Evolutionary conservation across 1,139 yeast species (phyloP), one percentile per base, ranked within the genome.

Genomic region (Sugiyamaella xylanicola): DNA sequence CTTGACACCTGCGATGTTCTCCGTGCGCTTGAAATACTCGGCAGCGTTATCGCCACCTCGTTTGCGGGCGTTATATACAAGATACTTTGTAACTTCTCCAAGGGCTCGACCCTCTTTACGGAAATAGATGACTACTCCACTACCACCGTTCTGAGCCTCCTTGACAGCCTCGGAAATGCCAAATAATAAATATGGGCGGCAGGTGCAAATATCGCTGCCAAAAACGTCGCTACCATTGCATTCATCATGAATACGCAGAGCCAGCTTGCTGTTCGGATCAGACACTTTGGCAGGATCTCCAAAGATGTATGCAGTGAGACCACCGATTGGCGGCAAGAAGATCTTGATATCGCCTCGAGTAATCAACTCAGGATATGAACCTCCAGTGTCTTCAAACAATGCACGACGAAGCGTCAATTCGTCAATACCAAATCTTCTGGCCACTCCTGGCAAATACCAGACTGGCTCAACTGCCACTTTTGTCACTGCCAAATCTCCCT

Each of bases 141-240:
- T 72, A 49, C 86, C 87, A 22, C 86, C 86, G 44, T 73, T 69
- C 69, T 83, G 86, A 1, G 86, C 86, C 66, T 82, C 82, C 63
- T 80, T 82, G 51, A 81, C 85, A 40, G 86, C 85, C 67, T 82
- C 86, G 55, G 79, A 77, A 53, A 83, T 79, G 57, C 86, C 86
- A 68, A 81, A 83, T 54, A 81, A 73, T 66, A 83, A 72, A 64
- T 83, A 83, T 55, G 86, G 86, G 63, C 86, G 77, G 66, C 87
- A 83, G 1, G 86, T 83, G 67, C 87, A 83, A 52, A 83, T 82
- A 63, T 83, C 86, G 5, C 83, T 78, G 22, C 85, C 82, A 68
- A 83, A 83, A 43, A 83, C 87, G 65, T 83, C 86, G n/a, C 84
- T 79, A 19, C 85, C 85, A 51, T 83, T 82, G 69, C 87, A 83